Evolutionary conservation across 2,329 filamentous ascomycete species (phyloP).

Genomic region (Diaporthe amygdali): DNA sequence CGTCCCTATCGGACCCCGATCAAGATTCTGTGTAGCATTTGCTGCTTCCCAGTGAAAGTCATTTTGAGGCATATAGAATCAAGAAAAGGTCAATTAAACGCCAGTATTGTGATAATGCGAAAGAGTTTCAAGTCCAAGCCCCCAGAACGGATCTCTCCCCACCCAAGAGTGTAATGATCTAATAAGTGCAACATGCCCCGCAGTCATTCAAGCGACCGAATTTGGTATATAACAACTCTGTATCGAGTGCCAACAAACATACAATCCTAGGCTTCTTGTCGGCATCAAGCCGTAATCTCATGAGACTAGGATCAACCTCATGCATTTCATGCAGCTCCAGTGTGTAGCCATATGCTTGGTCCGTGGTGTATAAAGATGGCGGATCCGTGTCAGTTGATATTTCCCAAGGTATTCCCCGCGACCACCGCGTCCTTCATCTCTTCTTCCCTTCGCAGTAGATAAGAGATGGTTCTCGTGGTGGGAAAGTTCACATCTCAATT

Average conservation of each 20-base stretch:
- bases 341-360: not conserved
- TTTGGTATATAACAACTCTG: conserved; percentile 18
- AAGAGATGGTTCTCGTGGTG: too few species aligned
- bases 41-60: too few species aligned
- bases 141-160: not conserved
- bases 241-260: not conserved
- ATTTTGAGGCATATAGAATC: not conserved
- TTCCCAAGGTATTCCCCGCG: not conserved
- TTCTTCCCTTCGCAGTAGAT: too few species aligned
- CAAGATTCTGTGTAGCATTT: too few species aligned
- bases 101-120: conserved; percentile 28
- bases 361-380: not conserved
- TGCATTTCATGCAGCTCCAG: not conserved
- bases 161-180: not conserved
- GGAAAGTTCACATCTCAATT: too few species aligned
- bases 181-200: conserved; percentile 13
- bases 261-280: not conserved
- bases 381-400: not conserved
- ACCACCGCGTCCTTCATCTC: not conserved
- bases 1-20: too few species aligned
- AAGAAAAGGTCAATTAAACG: conserved; percentile 29
- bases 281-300: not conserved
- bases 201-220: conserved; percentile 20
- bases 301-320: not conserved
- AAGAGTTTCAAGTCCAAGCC: not conserved